Percentiles rank a stretch among this genome's conserved stretches.
These are phyloP conservation scores for Pythium brachiatum DNA, from an alignment of 352 stramenopile genomes.

Conservation along the genomic window DNA sequence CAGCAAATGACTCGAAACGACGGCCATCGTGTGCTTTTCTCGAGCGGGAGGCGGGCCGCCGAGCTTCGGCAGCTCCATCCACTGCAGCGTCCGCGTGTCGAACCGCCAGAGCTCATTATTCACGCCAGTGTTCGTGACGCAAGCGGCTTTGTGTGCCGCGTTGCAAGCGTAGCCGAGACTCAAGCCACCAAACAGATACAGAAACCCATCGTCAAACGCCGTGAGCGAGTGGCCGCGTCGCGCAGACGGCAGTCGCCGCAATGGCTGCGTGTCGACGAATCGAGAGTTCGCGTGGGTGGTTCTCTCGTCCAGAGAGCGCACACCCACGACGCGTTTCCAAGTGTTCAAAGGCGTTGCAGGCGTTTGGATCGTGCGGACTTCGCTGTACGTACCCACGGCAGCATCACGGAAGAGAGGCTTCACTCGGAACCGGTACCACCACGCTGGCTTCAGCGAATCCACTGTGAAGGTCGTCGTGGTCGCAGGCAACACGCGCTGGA, in stretches of 20 bases:
- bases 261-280: slow-evolving; percentile 27
- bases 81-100: slow-evolving; percentile 45
- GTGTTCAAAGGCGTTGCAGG: slow-evolving; percentile 34
- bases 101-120: slow-evolving; percentile 79
- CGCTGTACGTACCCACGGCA: slow-evolving; percentile 31
- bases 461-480: slow-evolving; percentile 25
- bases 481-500: slow-evolving; percentile 33
- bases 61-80: slow-evolving; percentile 37
- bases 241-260: slow-evolving; percentile 43
- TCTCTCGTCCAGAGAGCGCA: slow-evolving; percentile 35
- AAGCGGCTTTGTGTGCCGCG: slow-evolving; percentile 39
- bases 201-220: slow-evolving; percentile 34
- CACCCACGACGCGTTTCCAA: slow-evolving; percentile 33
- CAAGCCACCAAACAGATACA: slow-evolving; percentile 70
- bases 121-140: slow-evolving; percentile 31
- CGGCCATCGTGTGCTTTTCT: slow-evolving; percentile 60
- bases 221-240: slow-evolving; percentile 62
- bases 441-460: slow-evolving; percentile 21
- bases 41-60: slow-evolving; percentile 28
- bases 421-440: slow-evolving; percentile 58
- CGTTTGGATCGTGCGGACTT: slow-evolving; percentile 33
- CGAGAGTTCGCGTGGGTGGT: slow-evolving; percentile 33
- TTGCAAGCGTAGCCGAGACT: slow-evolving; percentile 61
- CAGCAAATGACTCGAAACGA: slow-evolving; percentile 45
- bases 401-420: slow-evolving; percentile 44